A percentile compares a stretch with the other conserved stretches of the same genome.
Evolutionary conservation across 1,284 basidiomycete species (phyloP).

Genomic region (Naganishia sp.): DNA sequence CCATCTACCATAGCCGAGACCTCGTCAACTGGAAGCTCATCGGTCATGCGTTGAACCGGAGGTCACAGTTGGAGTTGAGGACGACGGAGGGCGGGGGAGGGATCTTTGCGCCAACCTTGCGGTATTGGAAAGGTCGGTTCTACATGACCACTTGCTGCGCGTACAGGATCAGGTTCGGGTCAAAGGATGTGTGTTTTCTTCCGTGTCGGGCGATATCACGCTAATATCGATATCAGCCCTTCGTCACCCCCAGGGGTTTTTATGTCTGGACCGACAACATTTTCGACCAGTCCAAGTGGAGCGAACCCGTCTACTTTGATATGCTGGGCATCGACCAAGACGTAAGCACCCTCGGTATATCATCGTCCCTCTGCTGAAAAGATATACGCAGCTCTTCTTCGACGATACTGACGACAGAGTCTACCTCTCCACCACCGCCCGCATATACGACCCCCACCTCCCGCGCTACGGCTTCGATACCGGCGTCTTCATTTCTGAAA

Average conservation of each 20-base stretch:
- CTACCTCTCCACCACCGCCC: conserved; percentile 36
- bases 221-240: conserved; percentile 15
- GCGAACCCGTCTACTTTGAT: conserved; percentile 38
- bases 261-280: conserved; percentile 43
- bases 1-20: conserved; percentile 40
- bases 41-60: conserved; percentile 39
- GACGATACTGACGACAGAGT: conserved; percentile 37
- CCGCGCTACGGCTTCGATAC: conserved; percentile 32
- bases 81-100: conserved; percentile 36
- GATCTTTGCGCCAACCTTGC: conserved; percentile 39
- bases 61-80: conserved; percentile 38
- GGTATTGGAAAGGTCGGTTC: conserved; percentile 38
- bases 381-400: conserved; percentile 37
- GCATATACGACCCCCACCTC: conserved; percentile 19
- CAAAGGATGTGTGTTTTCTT: conserved; percentile 21
- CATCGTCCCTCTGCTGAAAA: background rate
- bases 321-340: conserved; percentile 39
- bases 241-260: conserved; percentile 35
- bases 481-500: conserved; percentile 36
- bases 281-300: conserved; percentile 37
- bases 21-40: conserved; percentile 41
- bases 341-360: conserved; percentile 24
- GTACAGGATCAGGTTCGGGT: conserved; percentile 24
- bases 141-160: conserved; percentile 39
- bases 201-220: background rate